Base-by-base conservation (phyloP, 805 yeast species). In the Schwanniomyces pseudopolymorphus region DNA sequence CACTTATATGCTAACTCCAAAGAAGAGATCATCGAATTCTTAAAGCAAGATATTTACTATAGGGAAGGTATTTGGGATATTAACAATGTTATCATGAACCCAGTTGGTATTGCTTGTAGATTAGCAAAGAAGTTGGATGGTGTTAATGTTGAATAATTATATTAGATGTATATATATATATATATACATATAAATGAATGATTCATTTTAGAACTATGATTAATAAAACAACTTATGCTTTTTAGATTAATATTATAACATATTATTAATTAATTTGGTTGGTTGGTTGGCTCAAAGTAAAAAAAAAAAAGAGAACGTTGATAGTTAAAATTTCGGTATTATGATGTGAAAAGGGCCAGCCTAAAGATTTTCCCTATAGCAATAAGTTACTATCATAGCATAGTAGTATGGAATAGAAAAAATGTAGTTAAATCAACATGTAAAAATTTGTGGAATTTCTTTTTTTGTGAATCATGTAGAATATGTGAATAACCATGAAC, bases 61-160 rank as follows among this genome's bases (percentile, higher is more conserved):
- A 74, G 72, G 54, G 72, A 74, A 28, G 91, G 89, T 1, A 77
- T 88, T 49, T 88, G 95, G 96, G 95, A 88, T 61, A 60, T 86
- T 49, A 80, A 80, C 33, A 76, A 73, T 45, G 84, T 78, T 16
- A 58, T 83, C 52, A 78, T 85, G 33, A 75, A 79, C 57, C 89
- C 89, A 39, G 54, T 63, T 27, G 71, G 70, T 1, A 48, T 71
- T 39, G 75, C 75, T 4, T 47, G 53, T 35, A 58, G 77, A 43
- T 41, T 61, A 21, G 73, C 69, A n/a, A 63, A 66, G 59, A 53
- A 55, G 36, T 50, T 70, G 60, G 64, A 66, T 6, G 73, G 73
- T 3, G 61, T 58, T 20, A 54, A 52, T 33, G 40, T 38, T 9
- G 40, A 24, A 36, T 20, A 27, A n/a, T 27, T 27, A 27, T 27